Conservation (phyloP, 148 eudicot species). For the Chenopodium suecicum region DNA sequence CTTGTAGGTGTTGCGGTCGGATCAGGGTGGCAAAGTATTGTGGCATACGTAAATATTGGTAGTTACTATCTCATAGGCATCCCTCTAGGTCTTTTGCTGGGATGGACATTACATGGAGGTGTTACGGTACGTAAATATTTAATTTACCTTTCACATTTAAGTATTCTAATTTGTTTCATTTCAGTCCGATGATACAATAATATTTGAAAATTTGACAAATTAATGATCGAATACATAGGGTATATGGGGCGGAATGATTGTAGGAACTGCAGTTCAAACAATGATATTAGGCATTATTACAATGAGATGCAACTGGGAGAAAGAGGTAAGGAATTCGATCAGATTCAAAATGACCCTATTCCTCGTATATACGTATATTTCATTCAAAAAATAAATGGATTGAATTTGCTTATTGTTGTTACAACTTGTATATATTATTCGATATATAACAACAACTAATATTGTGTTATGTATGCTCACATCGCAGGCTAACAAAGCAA, state of each 20-base stretch:
- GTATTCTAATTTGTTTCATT: too few relatives aligned
- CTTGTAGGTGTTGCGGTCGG: slow-evolving; percentile 50
- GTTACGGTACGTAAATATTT: slow-evolving; percentile 32
- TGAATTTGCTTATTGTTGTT: too few relatives aligned
- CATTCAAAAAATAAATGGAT: too few relatives aligned
- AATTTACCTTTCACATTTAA: too few relatives aligned
- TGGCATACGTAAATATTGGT: slow-evolving; percentile 44
- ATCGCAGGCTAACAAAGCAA: too few relatives aligned
- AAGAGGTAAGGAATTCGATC: slow-evolving; percentile 35
- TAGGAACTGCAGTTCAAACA: slow-evolving; percentile 52
- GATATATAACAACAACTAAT: too few relatives aligned
- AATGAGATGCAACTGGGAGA: slow-evolving; percentile 46
- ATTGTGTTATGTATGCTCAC: too few relatives aligned
- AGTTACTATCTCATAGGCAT: slow-evolving; percentile 44
- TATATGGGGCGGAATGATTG: slow-evolving; percentile 55
- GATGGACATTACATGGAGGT: slow-evolving; percentile 39
- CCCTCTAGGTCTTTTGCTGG: slow-evolving; percentile 47
- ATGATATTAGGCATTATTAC: slow-evolving; percentile 38
- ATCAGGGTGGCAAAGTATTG: slow-evolving; percentile 50
- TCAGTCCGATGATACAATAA: too few relatives aligned
- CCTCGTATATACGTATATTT: too few relatives aligned
- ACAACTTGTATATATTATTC: too few relatives aligned
- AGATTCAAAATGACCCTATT: too few relatives aligned
- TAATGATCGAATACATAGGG: slow-evolving; percentile 26
- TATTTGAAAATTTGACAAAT: neutral